phyloP scores from a whole-genome alignment of 2,329 filamentous ascomycete genomes.

The Colletotrichum theobromicola region DNA sequence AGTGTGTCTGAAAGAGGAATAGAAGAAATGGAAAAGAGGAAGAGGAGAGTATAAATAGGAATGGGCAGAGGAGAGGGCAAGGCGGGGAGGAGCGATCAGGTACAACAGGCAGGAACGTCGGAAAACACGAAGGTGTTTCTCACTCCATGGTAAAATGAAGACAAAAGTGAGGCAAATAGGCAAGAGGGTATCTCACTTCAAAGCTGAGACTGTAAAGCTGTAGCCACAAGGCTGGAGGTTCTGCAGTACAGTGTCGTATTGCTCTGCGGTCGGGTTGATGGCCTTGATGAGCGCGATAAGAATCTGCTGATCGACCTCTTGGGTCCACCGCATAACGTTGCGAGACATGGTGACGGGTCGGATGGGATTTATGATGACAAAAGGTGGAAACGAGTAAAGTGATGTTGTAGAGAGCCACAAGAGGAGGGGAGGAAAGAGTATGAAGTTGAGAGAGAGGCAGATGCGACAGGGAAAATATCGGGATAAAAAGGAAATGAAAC shows the following conservation, averaged over 20 bases:
- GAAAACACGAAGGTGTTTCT: slow-evolving; percentile 33
- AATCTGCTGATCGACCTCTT: slow-evolving; percentile 47
- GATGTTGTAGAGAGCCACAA: neutral
- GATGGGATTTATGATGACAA: neutral
- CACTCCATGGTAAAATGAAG: slow-evolving; percentile 39
- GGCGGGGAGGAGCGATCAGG: neutral
- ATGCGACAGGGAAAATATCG: neutral
- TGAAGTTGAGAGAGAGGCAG: neutral
- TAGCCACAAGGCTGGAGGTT: slow-evolving; percentile 38
- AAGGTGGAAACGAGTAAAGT: neutral
- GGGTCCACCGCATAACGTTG: slow-evolving; percentile 44
- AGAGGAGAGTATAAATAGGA: neutral
- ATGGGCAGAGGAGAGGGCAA: neutral
- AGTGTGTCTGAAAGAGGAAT: neutral
- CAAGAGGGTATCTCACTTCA: slow-evolving; percentile 35
- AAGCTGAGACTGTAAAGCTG: slow-evolving; percentile 42
- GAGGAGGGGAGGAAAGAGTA: neutral
- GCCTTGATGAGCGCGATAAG: slow-evolving; percentile 44
- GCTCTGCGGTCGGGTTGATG: slow-evolving; percentile 33
- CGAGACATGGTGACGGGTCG: slow-evolving; percentile 16
- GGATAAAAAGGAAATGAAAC: neutral
- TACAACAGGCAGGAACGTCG: neutral
- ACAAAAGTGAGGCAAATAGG: neutral
- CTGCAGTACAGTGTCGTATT: slow-evolving; percentile 41
- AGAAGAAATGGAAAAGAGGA: neutral